Evolutionary conservation across 768 basidiomycete genomes (phyloP).

Genomic region (Thelephora aurantiotincta): DNA sequence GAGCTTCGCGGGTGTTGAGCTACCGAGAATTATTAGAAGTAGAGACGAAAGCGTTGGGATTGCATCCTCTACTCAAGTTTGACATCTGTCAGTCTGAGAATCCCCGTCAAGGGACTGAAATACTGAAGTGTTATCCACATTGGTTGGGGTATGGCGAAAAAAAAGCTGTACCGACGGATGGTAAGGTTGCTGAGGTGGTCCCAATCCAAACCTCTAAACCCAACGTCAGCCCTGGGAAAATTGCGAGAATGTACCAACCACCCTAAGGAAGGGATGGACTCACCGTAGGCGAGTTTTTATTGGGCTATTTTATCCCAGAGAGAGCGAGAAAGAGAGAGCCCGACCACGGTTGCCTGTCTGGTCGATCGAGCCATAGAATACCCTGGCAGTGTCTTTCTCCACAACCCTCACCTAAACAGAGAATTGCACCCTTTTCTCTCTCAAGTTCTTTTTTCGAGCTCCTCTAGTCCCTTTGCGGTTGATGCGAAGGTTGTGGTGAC

Average conservation of each 20-base stretch:
- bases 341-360: constrained; percentile 64
- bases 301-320: constrained; percentile 83
- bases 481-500: constrained; percentile 22
- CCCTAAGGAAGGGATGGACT: background rate
- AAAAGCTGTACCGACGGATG: constrained; percentile 39
- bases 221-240: constrained; percentile 29
- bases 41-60: constrained; percentile 61
- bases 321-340: constrained; percentile 5
- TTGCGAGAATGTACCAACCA: background rate
- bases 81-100: background rate
- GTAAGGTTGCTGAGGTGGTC: constrained; percentile 44
- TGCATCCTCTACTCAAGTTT: constrained; percentile 41
- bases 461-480: no score
- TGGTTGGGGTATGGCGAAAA: constrained; percentile 47
- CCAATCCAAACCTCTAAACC: constrained; percentile 54
- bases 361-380: constrained; percentile 79
- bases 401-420: no score
- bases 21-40: constrained; percentile 46
- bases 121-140: constrained; percentile 81
- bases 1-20: constrained; percentile 37
- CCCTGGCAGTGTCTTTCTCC: no score
- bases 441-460: no score
- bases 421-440: no score
- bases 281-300: constrained; percentile 74
- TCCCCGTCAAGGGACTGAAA: background rate